phyloP scores from a whole-genome alignment of 345 rosid species.

The Erodium maritimum region DNA sequence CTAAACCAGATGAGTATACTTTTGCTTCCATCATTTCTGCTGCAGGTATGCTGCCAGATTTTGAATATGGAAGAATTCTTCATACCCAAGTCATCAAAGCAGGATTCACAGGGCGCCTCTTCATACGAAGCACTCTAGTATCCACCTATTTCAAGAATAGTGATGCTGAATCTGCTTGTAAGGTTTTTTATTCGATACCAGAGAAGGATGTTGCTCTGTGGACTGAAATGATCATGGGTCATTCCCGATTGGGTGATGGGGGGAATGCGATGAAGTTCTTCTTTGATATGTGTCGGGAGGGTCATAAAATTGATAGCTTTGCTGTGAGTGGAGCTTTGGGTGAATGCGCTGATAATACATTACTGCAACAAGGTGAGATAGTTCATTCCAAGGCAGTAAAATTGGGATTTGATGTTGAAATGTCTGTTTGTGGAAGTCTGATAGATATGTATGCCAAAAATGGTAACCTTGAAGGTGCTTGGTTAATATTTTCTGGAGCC shows the following conservation, averaged over 20 bases:
- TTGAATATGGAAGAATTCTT: conserved; percentile 43
- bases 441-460: conserved; percentile 80
- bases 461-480: conserved; percentile 43
- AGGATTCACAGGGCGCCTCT: conserved; percentile 42
- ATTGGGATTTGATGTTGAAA: conserved; percentile 35
- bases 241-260: conserved; percentile 54
- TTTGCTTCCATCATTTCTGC: conserved; percentile 59
- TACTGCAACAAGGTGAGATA: conserved; percentile 60
- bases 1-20: conserved; percentile 69
- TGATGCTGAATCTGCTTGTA: conserved; percentile 40
- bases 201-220: conserved; percentile 69
- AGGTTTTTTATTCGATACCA: conserved; percentile 28
- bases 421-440: conserved; percentile 60
- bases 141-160: conserved; percentile 64
- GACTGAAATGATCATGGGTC: conserved; percentile 83
- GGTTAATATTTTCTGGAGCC: conserved; percentile 33
- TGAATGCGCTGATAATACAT: conserved; percentile 66
- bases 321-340: conserved; percentile 63
- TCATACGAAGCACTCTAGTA: conserved; percentile 52
- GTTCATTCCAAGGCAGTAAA: conserved; percentile 50
- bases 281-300: conserved; percentile 39
- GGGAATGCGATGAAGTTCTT: conserved; percentile 41
- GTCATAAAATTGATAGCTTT: conserved; percentile 47
- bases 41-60: conserved; percentile 21
- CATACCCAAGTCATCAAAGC: conserved; percentile 47